These are phyloP conservation scores for Pueraria montana DNA, from an alignment of 306 rosid species.

Conservation along the genomic window DNA sequence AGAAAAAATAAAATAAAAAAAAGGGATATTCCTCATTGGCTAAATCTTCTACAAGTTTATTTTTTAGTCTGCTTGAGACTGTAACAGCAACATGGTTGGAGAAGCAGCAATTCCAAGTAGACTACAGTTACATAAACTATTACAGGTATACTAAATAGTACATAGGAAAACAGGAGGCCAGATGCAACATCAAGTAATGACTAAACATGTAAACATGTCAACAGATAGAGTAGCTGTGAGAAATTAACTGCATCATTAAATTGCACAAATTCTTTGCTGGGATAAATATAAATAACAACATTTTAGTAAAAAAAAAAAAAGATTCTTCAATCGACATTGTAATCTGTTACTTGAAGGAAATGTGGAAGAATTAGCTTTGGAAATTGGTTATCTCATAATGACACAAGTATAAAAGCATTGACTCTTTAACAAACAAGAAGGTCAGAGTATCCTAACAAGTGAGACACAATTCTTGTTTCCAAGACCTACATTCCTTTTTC, in stretches of 20 bases:
- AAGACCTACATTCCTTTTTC: neutral
- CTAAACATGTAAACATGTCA: neutral
- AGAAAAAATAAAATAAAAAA: neutral
- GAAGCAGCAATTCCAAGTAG: conserved; percentile 6
- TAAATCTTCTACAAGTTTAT: conserved; percentile 20
- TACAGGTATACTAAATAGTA: neutral
- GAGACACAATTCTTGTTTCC: neutral
- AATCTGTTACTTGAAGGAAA: conserved; percentile 18
- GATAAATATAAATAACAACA: conserved; percentile 8
- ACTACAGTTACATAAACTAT: neutral
- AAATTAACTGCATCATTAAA: too few relatives aligned
- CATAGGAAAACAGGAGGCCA: neutral
- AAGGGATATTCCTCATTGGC: neutral
- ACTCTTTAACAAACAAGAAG: conserved; percentile 14
- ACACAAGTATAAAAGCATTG: conserved; percentile 9
- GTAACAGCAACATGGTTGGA: neutral
- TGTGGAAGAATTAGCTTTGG: conserved; percentile 20
- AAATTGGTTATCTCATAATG: conserved; percentile 7
- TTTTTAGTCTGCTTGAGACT: conserved; percentile 28
- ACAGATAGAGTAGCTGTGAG: neutral
- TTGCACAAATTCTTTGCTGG: too few relatives aligned
- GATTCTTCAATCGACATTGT: conserved; percentile 8
- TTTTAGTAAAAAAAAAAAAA: conserved; percentile 2
- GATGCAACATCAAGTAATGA: conserved; percentile 14
- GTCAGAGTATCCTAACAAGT: neutral